Evolutionary conservation across 495 filamentous ascomycete species (phyloP).

Genomic region (Aspergillus leporis): DNA sequence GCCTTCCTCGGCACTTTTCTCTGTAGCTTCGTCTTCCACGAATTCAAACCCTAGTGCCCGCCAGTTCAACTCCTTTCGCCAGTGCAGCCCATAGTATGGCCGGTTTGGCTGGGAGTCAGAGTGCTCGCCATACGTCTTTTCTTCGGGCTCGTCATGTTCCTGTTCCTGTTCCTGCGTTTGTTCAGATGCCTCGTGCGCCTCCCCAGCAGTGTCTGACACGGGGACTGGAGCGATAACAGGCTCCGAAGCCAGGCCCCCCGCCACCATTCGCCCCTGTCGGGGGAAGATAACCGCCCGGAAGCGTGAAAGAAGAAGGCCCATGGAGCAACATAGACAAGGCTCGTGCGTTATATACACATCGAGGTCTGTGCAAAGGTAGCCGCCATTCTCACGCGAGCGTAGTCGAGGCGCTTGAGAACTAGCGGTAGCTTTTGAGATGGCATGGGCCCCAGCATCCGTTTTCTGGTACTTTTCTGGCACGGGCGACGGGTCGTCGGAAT

Average conservation of each 20-base stretch:
- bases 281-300: constrained; percentile 83
- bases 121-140: constrained; percentile 45
- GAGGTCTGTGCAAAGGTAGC: constrained; percentile 91
- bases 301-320: constrained; percentile 90
- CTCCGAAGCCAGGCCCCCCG: constrained; percentile 44
- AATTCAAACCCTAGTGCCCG: constrained; percentile 84
- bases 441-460: constrained; percentile 12
- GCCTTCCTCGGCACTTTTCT: constrained; percentile 9
- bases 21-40: constrained; percentile 34
- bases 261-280: constrained; percentile 44
- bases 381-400: constrained; percentile 56
- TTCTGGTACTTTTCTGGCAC: constrained; percentile 25
- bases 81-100: constrained; percentile 76
- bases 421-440: constrained; percentile 1
- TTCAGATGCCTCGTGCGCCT: constrained; percentile 1
- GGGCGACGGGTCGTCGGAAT: constrained; percentile 8
- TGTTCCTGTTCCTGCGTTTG: constrained; percentile 20
- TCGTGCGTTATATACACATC: constrained; percentile 93
- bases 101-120: constrained; percentile 21
- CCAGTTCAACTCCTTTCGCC: constrained; percentile 94
- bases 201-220: constrained; percentile 8
- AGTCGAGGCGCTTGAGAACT: constrained; percentile 25
- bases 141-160: constrained; percentile 43
- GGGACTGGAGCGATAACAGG: constrained; percentile 26
- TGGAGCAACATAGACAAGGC: constrained; percentile 93